phyloP scores from a whole-genome alignment of 768 basidiomycete genomes.

The Trametes meyenii region DNA sequence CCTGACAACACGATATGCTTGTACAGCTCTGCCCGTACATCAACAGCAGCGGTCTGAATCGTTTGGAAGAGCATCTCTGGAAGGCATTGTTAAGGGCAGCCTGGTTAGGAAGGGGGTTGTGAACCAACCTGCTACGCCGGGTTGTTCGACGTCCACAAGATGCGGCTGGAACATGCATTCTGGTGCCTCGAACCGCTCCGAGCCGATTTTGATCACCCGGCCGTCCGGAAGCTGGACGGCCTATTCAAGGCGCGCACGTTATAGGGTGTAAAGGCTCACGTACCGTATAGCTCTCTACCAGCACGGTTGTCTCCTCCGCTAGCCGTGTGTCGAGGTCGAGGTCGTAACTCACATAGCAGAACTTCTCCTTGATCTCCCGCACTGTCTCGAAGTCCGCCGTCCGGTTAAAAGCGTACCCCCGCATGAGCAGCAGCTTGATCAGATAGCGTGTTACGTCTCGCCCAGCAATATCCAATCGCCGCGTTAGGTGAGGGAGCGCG shows the following conservation, averaged over 20 bases:
- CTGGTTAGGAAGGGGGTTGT: background rate
- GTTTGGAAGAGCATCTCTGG: constrained; percentile 96
- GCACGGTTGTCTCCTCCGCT: constrained; percentile 92
- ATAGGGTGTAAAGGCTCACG: constrained; percentile 26
- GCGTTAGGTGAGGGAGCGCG: constrained; percentile 91
- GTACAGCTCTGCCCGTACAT: constrained; percentile 89
- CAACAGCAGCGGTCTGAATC: constrained; percentile 89
- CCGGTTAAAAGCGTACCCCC: constrained; percentile 99
- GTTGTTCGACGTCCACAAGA: constrained; percentile 95
- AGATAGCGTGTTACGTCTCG: constrained; percentile 98
- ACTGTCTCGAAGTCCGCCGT: constrained; percentile 99
- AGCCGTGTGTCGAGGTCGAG: constrained; percentile 93
- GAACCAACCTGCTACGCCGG: constrained; percentile 83
- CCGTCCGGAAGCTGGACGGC: constrained; percentile 83
- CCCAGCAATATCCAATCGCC: constrained; percentile 95
- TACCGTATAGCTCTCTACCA: constrained; percentile 96
- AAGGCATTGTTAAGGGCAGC: background rate
- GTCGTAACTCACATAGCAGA: constrained; percentile 97
- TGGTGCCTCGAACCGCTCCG: constrained; percentile 97
- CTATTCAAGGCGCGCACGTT: background rate
- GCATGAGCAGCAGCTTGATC: constrained; percentile 99
- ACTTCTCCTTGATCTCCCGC: constrained; percentile 96
- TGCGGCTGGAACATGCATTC: constrained; percentile 99
- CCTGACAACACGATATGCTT: constrained; percentile 98
- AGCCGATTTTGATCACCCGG: constrained; percentile 94